Evolutionary conservation across 495 filamentous ascomycete genomes (phyloP), one percentile per base, ranked within the genome.

Genomic region (Trichocladium antarcticum): DNA sequence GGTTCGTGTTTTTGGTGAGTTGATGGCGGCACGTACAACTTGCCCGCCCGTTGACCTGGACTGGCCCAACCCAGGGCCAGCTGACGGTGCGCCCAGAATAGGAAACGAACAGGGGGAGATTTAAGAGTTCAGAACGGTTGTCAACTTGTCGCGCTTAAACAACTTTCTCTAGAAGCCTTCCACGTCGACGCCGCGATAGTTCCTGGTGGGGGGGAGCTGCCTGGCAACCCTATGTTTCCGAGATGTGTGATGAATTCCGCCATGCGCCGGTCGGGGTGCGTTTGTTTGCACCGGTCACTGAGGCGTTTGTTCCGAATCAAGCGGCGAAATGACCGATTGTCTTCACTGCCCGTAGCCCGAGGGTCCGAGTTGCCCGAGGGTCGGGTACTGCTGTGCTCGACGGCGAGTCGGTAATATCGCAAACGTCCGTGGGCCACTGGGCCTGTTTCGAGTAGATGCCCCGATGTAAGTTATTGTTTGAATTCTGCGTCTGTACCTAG

Each of bases 111-210:
- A 14, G 36, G 17, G 20, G 17, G 37, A 8, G 12, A 3, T 40
- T 16, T n/a, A n/a, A n/a, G n/a, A n/a, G n/a, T n/a, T n/a, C n/a
- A n/a, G n/a, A n/a, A n/a, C n/a, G n/a, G n/a, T n/a, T n/a, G n/a
- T n/a, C n/a, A 36, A 21, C 31, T 38, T 40, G 20, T 42, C 36
- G 37, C 19, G 22, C 39, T 47, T 37, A 20, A 34, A 37, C 20
- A 19, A 21, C 24, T 48, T 51, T 38, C 54, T 55, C 51, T 35
- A 48, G 47, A 55, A 50, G 40, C 12, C 47, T 57, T 54, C 47
- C 43, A 50, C 42, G 47, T 51, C 54, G 54, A 45, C 47, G 39
- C 39, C 37, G 24, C 40, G 29, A 31, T 54, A 39, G 45, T 54
- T 32, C 47, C 38, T n/a, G n/a, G 15, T 31, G 1, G 37, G 7